Evolutionary conservation across 2,329 filamentous ascomycete genomes (phyloP), one percentile per base, ranked within the genome.

Genomic region (Pseudogymnoascus sp.): DNA sequence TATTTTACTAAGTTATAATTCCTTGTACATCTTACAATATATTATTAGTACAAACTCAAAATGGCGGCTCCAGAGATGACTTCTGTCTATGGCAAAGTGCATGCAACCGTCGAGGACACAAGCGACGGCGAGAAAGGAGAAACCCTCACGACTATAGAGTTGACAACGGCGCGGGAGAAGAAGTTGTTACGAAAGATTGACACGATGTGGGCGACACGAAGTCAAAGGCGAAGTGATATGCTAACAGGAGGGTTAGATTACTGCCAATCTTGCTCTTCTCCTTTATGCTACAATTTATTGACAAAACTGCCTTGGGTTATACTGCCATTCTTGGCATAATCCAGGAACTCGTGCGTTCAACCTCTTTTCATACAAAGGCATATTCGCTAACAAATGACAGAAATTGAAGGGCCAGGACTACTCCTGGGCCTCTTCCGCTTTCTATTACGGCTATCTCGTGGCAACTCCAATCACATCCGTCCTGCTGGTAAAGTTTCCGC

Each of bases 281-380:
- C 53, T 66, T 69, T 43, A 64, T 63, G 33, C 37, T 69, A 8
- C 65, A 65, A 16, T 43, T 61, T 19, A 16, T 67, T 14, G 64
- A 64, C 59, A 68, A 68, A 26, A 65, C 69, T n/a, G 65, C 67
- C 16, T 65, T 68, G 60, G 59, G 60, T 28, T 28, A 28, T 28
- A 14, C 24, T 31, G 37, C 61, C 61, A n/a, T 61, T 50, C 7
- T 22, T 63, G n/a, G 28, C 28, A 33, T 84, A 4, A 28, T 28
- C 3, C 26, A 28, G 38, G 82, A 84, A 64, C 83, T 84, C 66
- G 68, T 82, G 65, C 79, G 81, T 0, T 81, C 83, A 59, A 81
- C 81, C 0, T 85, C 81, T 14, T 50, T 50, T 3, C 8, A 22
- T 26, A 28, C 41, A 22, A 50, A n/a, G 28, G n/a, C 6, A 3